Percentiles rank a stretch among this genome's conserved stretches.
phyloP scores from a whole-genome alignment of 2,329 filamentous ascomycete genomes.

The Monosporascus ibericus region DNA sequence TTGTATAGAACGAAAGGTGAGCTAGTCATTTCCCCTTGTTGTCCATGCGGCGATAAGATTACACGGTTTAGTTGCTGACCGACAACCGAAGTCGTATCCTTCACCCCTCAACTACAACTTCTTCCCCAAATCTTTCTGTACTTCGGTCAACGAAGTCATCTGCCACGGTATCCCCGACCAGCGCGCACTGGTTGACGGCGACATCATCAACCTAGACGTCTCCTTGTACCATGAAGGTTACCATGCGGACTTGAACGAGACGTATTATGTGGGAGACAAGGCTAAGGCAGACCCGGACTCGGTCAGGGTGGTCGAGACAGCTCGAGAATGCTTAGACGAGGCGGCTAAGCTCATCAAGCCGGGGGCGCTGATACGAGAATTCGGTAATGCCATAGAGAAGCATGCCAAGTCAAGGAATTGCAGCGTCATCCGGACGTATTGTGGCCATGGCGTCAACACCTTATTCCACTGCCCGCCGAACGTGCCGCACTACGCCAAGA shows the following conservation, averaged over 20 bases:
- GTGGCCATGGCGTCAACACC: constrained; percentile 89
- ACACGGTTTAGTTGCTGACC: constrained; percentile 3
- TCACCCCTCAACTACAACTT: constrained; percentile 92
- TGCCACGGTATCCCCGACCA: constrained; percentile 98
- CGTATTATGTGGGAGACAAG: constrained; percentile 93
- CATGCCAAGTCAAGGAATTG: constrained; percentile 80
- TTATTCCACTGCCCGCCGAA: constrained; percentile 93
- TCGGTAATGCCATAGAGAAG: constrained; percentile 93
- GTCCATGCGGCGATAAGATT: background rate
- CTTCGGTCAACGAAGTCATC: constrained; percentile 93
- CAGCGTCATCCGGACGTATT: constrained; percentile 92
- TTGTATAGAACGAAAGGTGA: constrained; percentile 84
- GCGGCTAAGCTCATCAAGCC: constrained; percentile 91
- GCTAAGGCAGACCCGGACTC: constrained; percentile 78
- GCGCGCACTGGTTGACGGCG: constrained; percentile 78
- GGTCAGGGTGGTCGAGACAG: constrained; percentile 84
- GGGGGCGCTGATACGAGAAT: constrained; percentile 85
- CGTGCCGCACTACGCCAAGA: constrained; percentile 95
- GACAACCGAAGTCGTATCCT: constrained; percentile 69
- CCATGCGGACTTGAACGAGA: constrained; percentile 96
- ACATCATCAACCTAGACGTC: constrained; percentile 96
- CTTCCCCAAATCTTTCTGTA: constrained; percentile 98
- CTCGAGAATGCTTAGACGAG: constrained; percentile 83
- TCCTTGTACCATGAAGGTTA: constrained; percentile 91
- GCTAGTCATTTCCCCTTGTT: constrained; percentile 25